Percentiles rank a stretch among this genome's conserved stretches.
Evolutionary conservation across 805 yeast species (phyloP).

Genomic region (Debaryomyces prosopidis): DNA sequence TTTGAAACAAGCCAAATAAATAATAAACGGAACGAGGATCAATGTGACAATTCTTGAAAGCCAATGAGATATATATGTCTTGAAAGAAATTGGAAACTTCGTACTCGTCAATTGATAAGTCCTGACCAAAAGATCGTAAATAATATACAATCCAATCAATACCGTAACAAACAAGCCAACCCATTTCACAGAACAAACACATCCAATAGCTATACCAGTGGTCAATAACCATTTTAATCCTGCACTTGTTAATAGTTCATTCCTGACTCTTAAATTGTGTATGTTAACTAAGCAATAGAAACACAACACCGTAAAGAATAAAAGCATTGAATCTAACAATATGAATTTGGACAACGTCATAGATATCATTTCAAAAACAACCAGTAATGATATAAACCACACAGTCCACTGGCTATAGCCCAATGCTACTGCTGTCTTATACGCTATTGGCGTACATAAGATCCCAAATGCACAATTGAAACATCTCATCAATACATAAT

Average conservation of each 20-base stretch:
- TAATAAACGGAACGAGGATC: constrained; percentile 67
- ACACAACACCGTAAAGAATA: constrained; percentile 72
- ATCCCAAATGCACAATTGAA: constrained; percentile 86
- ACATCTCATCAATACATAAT: constrained; percentile 82
- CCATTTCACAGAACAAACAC: constrained; percentile 85
- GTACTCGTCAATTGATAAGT: constrained; percentile 32
- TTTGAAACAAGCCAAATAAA: constrained; percentile 74
- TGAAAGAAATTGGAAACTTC: constrained; percentile 10
- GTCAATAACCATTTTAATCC: constrained; percentile 58
- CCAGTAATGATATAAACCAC: constrained; percentile 81
- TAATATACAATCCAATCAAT: constrained; percentile 58
- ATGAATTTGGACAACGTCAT: constrained; percentile 87
- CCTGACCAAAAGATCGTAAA: constrained; percentile 52
- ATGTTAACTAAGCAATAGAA: constrained; percentile 43
- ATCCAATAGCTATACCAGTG: constrained; percentile 72
- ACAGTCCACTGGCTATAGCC: constrained; percentile 71
- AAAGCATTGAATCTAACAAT: constrained; percentile 85
- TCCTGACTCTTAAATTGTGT: constrained; percentile 44
- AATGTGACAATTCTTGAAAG: constrained; percentile 59
- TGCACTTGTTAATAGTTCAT: constrained; percentile 34
- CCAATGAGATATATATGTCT: constrained; percentile 67
- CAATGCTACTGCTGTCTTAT: constrained; percentile 73
- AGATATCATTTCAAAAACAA: constrained; percentile 77
- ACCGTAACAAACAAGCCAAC: constrained; percentile 73
- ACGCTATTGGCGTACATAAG: constrained; percentile 82